A percentile compares a stretch with the other conserved stretches of the same genome.
Evolutionary conservation across 306 rosid genomes (phyloP).

Genomic region (Neltuma alba): DNA sequence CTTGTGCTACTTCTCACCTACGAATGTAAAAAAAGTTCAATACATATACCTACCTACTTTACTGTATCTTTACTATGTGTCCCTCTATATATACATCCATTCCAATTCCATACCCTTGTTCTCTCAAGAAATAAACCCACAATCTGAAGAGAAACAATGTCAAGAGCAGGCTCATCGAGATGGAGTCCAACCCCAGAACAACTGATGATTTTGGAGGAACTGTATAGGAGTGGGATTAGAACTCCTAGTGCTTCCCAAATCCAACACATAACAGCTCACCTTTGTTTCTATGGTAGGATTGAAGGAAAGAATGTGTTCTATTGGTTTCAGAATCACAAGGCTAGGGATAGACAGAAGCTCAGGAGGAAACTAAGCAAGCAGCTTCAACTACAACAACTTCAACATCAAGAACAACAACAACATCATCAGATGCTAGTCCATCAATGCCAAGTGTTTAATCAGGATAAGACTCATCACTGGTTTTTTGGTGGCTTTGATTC

Average conservation of each 20-base stretch:
- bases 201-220: constrained; percentile 86
- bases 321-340: constrained; percentile 98
- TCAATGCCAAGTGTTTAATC: constrained; percentile 38
- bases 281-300: constrained; percentile 85
- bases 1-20: not conserved
- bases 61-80: constrained; percentile 57
- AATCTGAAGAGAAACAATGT: constrained; percentile 44
- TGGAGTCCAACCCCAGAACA: constrained; percentile 97
- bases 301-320: constrained; percentile 94
- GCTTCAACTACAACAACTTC: constrained; percentile 64
- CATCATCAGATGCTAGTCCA: constrained; percentile 36
- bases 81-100: constrained; percentile 51
- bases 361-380: constrained; percentile 81
- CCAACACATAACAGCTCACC: constrained; percentile 83
- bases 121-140: constrained; percentile 29
- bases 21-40: not conserved
- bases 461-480: constrained; percentile 35
- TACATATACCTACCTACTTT: constrained; percentile 17
- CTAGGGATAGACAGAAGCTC: constrained; percentile 87
- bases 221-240: constrained; percentile 75
- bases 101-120: constrained; percentile 20
- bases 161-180: constrained; percentile 68
- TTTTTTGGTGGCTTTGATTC: constrained; percentile 44
- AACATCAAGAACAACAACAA: not conserved
- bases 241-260: constrained; percentile 91